Base-by-base conservation (phyloP, 352 stramenopile genomes). In the Pythium dissotocum region DNA sequence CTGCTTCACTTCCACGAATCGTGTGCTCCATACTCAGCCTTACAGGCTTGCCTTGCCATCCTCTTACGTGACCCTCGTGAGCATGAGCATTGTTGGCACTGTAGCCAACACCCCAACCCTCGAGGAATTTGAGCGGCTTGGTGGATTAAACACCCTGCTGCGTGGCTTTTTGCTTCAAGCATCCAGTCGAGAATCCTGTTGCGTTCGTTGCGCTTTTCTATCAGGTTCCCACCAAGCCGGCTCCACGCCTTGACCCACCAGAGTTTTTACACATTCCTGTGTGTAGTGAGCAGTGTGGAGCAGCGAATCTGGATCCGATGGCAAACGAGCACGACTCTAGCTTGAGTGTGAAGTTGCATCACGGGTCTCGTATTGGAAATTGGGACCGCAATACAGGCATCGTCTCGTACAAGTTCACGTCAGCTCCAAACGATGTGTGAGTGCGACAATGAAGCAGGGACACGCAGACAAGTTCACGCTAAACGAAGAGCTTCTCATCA, bases 241-340 rank as follows among this genome's bases (percentile, higher is more conserved):
- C 16, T 52, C 44, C 44, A 28, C 44, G 0, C 44, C 4, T 28
- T 52, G 44, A 52, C 44, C 44, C 44, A 52, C 16, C 44, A 52
- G 44, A n/a, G 44, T 16, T 52, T 52, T 52, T 52, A 52, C 44
- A 52, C 44, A 52, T 52, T 52, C 44, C 16, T 52, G 38, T 18
- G 9, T 18, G 12, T 18, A 16, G 14, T 44, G 36, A 9, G 36
- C 36, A 16, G 36, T 44, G 6, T 44, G 36, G 14, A 16, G 36
- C 9, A 44, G 36, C 6, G 14, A 16, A 44, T 16, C 36, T 44
- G 36, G 36, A 44, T 1, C 4, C 28, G 28, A 30, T 30, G 28
- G 28, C 4, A 30, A 30, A 30, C 28, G 28, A 30, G 28, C 28
- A 30, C 28, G 28, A 30, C 28, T 30, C 28, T 30, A 30, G 28